Base-by-base conservation (phyloP, 768 basidiomycete species). In the Psilocybe cubensis region DNA sequence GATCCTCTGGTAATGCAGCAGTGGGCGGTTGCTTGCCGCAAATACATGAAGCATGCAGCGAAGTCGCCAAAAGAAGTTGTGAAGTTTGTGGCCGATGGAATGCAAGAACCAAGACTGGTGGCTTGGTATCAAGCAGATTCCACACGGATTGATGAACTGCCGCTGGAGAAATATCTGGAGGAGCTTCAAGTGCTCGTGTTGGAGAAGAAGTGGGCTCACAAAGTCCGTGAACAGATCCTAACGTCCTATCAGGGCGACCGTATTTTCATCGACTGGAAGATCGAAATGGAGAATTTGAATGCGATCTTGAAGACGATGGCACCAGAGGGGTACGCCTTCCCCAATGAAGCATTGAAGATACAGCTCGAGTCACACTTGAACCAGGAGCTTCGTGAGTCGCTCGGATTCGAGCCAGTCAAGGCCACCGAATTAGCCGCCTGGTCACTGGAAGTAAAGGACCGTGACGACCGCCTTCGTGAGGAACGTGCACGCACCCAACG, bases 201-300 rank as follows among this genome's bases (percentile, higher is more conserved):
- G 2, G n/a, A n/a, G 4, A 2, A 11, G n/a, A 44, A 44, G 3
- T 44, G 43, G 43, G 43, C 14, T 10, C 43, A 44, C 43, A 44
- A n/a, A 21, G n/a, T 44, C 3, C 9, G 20, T 7, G 43, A 44
- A 21, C 3, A n/a, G 43, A 62, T 66, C 27, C 29, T 63, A 21
- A 46, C 48, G 0, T 45, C 52, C 18, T 33, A 50, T 21, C 60
- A 64, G 28, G 57, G 51, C 29, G 14, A 48, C 45, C 11, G 24
- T 5, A 17, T 31, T 3, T 66, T 66, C 48, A 54, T 60, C 20
- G 52, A 62, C 33, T 66, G 58, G 60, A 57, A 60, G 50, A 63
- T 66, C 44, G 43, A 63, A 38, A 31, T 64, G 6, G 62, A 67
- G 28, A 65, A 63, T 41, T 52, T 57, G 12, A 64, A 63, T 40